Percentiles rank a stretch among this genome's conserved stretches.
phyloP scores from a whole-genome alignment of 2,329 filamentous ascomycete species.

The Dothideomycetes sp. region DNA sequence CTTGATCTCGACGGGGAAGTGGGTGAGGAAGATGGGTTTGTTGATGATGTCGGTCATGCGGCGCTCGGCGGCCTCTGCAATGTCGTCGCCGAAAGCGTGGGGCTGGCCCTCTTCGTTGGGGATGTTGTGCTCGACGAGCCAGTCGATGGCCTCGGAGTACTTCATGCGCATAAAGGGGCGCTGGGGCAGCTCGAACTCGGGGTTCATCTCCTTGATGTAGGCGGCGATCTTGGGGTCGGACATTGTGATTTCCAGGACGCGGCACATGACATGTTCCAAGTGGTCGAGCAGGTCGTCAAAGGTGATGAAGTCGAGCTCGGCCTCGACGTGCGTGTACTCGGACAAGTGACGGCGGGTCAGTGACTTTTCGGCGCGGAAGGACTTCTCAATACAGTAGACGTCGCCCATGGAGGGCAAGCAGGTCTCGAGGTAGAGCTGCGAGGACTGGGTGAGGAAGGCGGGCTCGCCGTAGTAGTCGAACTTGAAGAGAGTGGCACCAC shows the following conservation, averaged over 20 bases:
- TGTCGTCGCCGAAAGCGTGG: slow-evolving; percentile 92
- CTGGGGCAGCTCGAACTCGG: slow-evolving; percentile 68
- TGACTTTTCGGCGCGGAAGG: slow-evolving; percentile 95
- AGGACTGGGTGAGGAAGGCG: slow-evolving; percentile 92
- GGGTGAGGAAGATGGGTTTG: slow-evolving; percentile 87
- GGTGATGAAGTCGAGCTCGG: slow-evolving; percentile 88
- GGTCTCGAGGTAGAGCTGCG: slow-evolving; percentile 95
- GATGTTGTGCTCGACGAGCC: slow-evolving; percentile 84
- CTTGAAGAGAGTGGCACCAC: slow-evolving; percentile 80
- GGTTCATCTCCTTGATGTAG: slow-evolving; percentile 80
- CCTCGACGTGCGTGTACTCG: slow-evolving; percentile 96
- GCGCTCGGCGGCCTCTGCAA: slow-evolving; percentile 93
- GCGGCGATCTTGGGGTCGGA: slow-evolving; percentile 61
- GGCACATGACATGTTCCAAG: slow-evolving; percentile 77
- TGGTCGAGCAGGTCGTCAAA: slow-evolving; percentile 83
- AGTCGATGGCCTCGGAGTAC: slow-evolving; percentile 87
- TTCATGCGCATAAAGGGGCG: slow-evolving; percentile 91
- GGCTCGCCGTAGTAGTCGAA: slow-evolving; percentile 83
- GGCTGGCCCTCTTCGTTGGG: slow-evolving; percentile 84
- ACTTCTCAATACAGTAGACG: slow-evolving; percentile 97
- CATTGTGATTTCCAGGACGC: slow-evolving; percentile 68
- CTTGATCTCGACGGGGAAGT: slow-evolving; percentile 97
- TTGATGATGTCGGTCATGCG: slow-evolving; percentile 96
- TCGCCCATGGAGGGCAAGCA: slow-evolving; percentile 82
- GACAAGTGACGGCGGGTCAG: slow-evolving; percentile 87